Evolutionary conservation across 768 basidiomycete genomes (phyloP).

Genomic region (Plicaturopsis crispa): DNA sequence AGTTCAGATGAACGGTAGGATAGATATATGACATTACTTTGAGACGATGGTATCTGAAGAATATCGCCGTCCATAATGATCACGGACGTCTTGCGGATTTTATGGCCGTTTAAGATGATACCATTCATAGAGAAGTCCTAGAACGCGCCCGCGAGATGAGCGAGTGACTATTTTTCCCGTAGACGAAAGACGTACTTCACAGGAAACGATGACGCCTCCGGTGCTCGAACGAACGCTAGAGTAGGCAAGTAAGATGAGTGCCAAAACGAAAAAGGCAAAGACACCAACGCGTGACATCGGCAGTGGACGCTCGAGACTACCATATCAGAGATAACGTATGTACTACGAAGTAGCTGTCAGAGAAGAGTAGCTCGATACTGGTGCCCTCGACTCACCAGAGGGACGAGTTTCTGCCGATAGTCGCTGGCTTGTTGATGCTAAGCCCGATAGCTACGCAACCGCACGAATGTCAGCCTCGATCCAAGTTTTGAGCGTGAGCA

Average conservation of each 20-base stretch:
- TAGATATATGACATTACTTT: slow-evolving; percentile 31
- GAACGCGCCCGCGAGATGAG: not conserved
- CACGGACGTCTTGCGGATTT: slow-evolving; percentile 56
- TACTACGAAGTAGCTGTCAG: slow-evolving; percentile 14
- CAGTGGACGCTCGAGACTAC: slow-evolving; percentile 68
- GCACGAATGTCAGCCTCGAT: not conserved
- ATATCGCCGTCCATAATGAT: slow-evolving; percentile 75
- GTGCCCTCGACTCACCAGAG: slow-evolving; percentile 39
- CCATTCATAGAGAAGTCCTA: slow-evolving; percentile 80
- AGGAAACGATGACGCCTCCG: slow-evolving; percentile 72
- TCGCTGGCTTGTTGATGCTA: slow-evolving; percentile 53
- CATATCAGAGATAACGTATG: slow-evolving; percentile 58
- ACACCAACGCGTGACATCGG: slow-evolving; percentile 69
- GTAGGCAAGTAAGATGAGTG: not conserved
- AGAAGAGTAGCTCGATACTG: not conserved
- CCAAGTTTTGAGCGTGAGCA: not conserved
- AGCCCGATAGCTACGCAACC: slow-evolving; percentile 45
- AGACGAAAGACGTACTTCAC: slow-evolving; percentile 42
- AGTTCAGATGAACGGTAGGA: slow-evolving; percentile 1
- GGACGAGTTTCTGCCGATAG: slow-evolving; percentile 66
- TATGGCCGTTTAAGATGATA: slow-evolving; percentile 59
- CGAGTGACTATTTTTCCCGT: not conserved
- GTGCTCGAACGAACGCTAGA: slow-evolving; percentile 59
- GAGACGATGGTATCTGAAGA: slow-evolving; percentile 59
- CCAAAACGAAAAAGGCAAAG: not conserved